Evolutionary conservation across 495 filamentous ascomycete species (phyloP).

Genomic region (Astrocystis sublimbata): DNA sequence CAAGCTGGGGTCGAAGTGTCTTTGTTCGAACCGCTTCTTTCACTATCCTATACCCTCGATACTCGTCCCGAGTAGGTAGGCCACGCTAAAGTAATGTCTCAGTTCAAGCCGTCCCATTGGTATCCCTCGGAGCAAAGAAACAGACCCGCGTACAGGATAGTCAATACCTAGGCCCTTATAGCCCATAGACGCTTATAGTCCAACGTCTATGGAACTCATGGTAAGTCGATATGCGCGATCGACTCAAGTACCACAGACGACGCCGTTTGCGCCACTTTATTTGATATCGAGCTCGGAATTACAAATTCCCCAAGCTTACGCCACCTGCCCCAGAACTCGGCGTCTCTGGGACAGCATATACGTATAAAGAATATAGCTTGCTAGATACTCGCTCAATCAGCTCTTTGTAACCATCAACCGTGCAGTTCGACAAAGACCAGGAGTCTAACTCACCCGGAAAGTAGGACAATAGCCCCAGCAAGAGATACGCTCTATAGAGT

Average conservation of each 20-base stretch:
- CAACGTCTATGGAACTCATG: no score
- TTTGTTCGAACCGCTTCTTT: not conserved
- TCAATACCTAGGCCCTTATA: not conserved
- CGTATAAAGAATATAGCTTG: constrained; percentile 15
- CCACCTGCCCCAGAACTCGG: not conserved
- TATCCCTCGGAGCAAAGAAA: not conserved
- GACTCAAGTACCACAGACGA: not conserved
- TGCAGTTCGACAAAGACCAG: no score
- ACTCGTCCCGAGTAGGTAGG: no score
- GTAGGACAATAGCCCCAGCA: constrained; percentile 11
- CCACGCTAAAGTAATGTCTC: not conserved
- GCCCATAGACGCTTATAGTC: no score
- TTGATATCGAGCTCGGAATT: not conserved
- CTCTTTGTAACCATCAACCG: not conserved
- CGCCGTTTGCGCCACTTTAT: not conserved
- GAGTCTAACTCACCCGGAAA: constrained; percentile 9
- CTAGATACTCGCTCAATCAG: not conserved
- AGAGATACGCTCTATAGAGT: constrained; percentile 5
- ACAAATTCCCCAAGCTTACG: not conserved
- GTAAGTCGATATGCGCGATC: no score
- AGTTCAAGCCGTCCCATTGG: not conserved
- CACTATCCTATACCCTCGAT: not conserved
- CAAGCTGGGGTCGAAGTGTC: not conserved
- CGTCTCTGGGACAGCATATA: constrained; percentile 14
- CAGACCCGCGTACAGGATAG: not conserved